A percentile compares a stretch with the other conserved stretches of the same genome.
phyloP scores from a whole-genome alignment of 768 basidiomycete genomes.

The Rhodotorula sphaerocarpa region DNA sequence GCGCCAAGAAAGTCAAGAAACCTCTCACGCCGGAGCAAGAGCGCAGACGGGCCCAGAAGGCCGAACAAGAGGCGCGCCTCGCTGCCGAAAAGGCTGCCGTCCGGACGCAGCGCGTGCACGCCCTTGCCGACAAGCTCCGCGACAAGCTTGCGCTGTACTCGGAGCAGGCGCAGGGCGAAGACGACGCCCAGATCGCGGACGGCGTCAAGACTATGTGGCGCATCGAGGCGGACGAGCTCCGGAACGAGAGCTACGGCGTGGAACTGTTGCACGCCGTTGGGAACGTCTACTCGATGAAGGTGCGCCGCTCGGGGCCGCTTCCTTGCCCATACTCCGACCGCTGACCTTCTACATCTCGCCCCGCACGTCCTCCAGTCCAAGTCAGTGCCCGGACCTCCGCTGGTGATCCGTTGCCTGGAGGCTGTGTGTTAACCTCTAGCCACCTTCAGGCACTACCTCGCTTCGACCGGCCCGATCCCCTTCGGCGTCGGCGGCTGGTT shows the following conservation, averaged over 20 bases:
- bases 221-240: conserved; percentile 52
- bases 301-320: conserved; percentile 42
- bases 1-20: conserved; percentile 42
- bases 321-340: not conserved
- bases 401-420: too few relatives aligned
- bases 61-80: conserved; percentile 44
- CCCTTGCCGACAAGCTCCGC: conserved; percentile 68
- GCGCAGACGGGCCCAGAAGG: conserved; percentile 43
- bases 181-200: conserved; percentile 60
- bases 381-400: too few relatives aligned
- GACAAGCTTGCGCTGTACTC: conserved; percentile 80
- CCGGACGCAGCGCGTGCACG: conserved; percentile 65
- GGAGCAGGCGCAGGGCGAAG: conserved; percentile 53
- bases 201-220: conserved; percentile 42
- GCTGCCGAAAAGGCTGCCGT: conserved; percentile 61
- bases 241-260: conserved; percentile 75
- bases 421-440: not conserved
- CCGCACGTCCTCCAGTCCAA: conserved; percentile 2
- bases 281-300: conserved; percentile 70
- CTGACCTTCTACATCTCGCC: not conserved
- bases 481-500: conserved; percentile 82
- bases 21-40: conserved; percentile 56
- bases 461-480: conserved; percentile 55
- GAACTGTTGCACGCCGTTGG: conserved; percentile 79
- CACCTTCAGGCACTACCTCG: conserved; percentile 60